Evolutionary conservation across 805 yeast genomes (phyloP).

Genomic region (Hanseniaspora lindneri): DNA sequence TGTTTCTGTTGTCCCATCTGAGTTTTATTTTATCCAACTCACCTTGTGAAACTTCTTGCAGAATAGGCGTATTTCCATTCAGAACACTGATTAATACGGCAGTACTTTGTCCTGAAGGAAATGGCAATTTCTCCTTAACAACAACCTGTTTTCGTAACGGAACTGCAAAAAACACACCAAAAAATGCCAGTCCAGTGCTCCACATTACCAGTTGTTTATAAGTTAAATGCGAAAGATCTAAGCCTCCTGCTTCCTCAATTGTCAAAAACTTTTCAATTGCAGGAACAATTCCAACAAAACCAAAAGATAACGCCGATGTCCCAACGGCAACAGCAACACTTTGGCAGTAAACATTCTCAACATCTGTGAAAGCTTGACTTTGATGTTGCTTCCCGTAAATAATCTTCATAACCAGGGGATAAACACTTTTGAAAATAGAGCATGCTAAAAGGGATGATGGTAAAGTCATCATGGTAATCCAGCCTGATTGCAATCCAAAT

Average conservation of each 20-base stretch:
- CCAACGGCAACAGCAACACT: slow-evolving; percentile 95
- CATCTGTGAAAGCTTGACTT: slow-evolving; percentile 55
- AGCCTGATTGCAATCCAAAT: slow-evolving; percentile 92
- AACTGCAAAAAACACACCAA: slow-evolving; percentile 91
- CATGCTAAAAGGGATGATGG: slow-evolving; percentile 86
- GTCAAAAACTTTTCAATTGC: slow-evolving; percentile 85
- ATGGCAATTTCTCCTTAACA: slow-evolving; percentile 73
- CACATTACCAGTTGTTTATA: slow-evolving; percentile 55
- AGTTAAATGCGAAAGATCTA: slow-evolving; percentile 29
- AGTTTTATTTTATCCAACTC: slow-evolving; percentile 23
- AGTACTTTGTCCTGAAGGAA: slow-evolving; percentile 94
- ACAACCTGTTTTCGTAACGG: slow-evolving; percentile 79
- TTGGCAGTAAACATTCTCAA: slow-evolving; percentile 87
- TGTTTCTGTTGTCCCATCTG: slow-evolving; percentile 21
- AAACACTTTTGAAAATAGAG: slow-evolving; percentile 58
- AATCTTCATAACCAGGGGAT: slow-evolving; percentile 21
- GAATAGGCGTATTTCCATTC: slow-evolving; percentile 49
- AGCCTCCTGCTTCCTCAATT: slow-evolving; percentile 57
- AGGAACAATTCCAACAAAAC: slow-evolving; percentile 89
- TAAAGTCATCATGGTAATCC: slow-evolving; percentile 98
- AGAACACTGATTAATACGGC: slow-evolving; percentile 83
- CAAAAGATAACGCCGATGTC: slow-evolving; percentile 92
- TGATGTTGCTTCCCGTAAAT: slow-evolving; percentile 26
- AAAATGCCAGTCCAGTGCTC: slow-evolving; percentile 79
- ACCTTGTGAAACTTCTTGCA: slow-evolving; percentile 26